Conservation (phyloP, 257 asterid species). For the Capsicum baccatum region DNA sequence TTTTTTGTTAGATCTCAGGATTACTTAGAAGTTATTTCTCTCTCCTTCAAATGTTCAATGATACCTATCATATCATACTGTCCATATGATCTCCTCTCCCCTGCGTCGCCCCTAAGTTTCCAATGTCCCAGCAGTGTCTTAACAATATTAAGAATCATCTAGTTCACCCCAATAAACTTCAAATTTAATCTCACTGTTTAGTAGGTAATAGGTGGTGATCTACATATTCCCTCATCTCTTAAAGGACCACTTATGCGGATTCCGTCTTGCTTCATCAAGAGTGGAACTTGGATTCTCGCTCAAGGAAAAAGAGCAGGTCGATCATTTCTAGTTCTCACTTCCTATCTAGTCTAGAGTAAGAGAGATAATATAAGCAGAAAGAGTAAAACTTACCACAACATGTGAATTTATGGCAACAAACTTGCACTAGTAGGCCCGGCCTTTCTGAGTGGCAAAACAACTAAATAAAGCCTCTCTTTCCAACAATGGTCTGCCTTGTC, state of each 20-base stretch:
- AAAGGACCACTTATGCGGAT: background rate
- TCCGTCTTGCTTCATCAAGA: background rate
- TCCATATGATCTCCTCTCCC: background rate
- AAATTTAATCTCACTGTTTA: background rate
- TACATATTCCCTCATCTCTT: background rate
- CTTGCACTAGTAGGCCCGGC: background rate
- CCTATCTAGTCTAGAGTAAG: too few relatives aligned
- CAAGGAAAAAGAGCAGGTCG: background rate
- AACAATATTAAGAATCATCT: background rate
- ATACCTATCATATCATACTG: background rate
- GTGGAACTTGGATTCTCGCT: background rate
- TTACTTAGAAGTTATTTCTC: too few relatives aligned
- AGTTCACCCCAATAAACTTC: slow-evolving; percentile 5
- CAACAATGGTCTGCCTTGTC: background rate
- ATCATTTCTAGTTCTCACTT: background rate
- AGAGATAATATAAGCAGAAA: too few relatives aligned
- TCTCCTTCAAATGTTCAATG: background rate
- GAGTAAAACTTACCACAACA: too few relatives aligned
- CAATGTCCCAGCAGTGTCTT: background rate
- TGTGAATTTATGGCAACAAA: background rate
- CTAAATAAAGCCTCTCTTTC: background rate
- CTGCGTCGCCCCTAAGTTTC: background rate
- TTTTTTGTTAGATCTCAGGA: background rate
- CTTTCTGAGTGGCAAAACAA: background rate
- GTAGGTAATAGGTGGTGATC: background rate